Conservation (phyloP, 169 alveolate species). For the Cryptosporidium andersoni region DNA sequence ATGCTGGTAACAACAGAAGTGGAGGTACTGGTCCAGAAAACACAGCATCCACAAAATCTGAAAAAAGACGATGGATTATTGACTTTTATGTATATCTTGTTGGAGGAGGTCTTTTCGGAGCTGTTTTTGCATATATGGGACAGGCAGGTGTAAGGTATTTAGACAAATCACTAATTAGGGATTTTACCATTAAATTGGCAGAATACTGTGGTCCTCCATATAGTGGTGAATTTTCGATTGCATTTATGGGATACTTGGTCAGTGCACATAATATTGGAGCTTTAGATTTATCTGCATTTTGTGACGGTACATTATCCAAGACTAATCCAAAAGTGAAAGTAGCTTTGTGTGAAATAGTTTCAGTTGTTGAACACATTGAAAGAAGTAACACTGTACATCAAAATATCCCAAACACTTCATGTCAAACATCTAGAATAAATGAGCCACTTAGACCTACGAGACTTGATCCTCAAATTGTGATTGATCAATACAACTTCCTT, state of each 20-base stretch:
- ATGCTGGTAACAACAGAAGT: neutral
- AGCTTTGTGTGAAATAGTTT: conserved; percentile 37
- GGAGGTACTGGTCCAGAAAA: neutral
- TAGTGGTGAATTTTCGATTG: conserved; percentile 71
- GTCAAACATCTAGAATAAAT: neutral
- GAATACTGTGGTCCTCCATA: conserved; percentile 78
- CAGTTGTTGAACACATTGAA: conserved; percentile 46
- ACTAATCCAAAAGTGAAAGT: conserved; percentile 26
- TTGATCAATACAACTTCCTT: conserved; percentile 23
- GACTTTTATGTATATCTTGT: conserved; percentile 60
- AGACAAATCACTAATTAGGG: conserved; percentile 76
- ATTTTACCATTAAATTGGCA: conserved; percentile 73
- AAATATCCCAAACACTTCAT: neutral
- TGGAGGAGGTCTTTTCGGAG: conserved; percentile 61
- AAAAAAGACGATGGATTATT: conserved; percentile 63
- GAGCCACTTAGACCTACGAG: conserved; percentile 8
- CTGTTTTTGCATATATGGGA: conserved; percentile 68
- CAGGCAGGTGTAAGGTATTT: conserved; percentile 42
- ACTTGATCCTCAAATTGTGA: conserved; percentile 20
- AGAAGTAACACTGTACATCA: conserved; percentile 4
- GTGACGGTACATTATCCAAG: conserved; percentile 13
- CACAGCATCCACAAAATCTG: conserved; percentile 37
- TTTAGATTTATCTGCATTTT: conserved; percentile 46
- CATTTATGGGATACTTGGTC: conserved; percentile 26
- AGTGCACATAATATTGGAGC: conserved; percentile 43